These are phyloP conservation scores for Arachis stenosperma DNA, from an alignment of 306 rosid species.

Conservation along the genomic window DNA sequence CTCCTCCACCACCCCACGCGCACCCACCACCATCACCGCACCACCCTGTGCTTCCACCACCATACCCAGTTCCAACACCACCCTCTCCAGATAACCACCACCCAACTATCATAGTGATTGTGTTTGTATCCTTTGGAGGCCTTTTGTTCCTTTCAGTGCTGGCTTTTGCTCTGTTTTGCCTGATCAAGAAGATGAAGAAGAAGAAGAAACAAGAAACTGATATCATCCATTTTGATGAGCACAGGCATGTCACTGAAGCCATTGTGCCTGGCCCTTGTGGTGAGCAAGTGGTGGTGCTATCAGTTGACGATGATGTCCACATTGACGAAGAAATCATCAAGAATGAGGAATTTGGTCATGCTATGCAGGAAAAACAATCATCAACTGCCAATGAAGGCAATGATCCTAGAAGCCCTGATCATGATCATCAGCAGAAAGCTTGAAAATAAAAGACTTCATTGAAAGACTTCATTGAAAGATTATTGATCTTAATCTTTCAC, in stretches of 20 bases:
- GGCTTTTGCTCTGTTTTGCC: slow-evolving; percentile 58
- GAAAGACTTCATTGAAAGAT: slow-evolving; percentile 34
- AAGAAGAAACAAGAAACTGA: slow-evolving; percentile 50
- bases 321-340: slow-evolving; percentile 52
- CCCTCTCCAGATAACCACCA: slow-evolving; percentile 56
- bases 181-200: slow-evolving; percentile 45
- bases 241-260: slow-evolving; percentile 53
- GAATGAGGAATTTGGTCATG: slow-evolving; percentile 44
- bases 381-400: slow-evolving; percentile 29
- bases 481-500: background rate
- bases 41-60: slow-evolving; percentile 51
- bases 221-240: slow-evolving; percentile 63
- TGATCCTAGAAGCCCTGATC: slow-evolving; percentile 35
- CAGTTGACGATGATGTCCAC: slow-evolving; percentile 76
- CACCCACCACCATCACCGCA: slow-evolving; percentile 53
- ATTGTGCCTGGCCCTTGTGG: slow-evolving; percentile 69
- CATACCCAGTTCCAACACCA: slow-evolving; percentile 54
- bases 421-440: slow-evolving; percentile 41
- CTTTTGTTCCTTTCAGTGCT: slow-evolving; percentile 59
- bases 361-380: slow-evolving; percentile 45
- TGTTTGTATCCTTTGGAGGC: slow-evolving; percentile 61
- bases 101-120: slow-evolving; percentile 59
- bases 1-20: slow-evolving; percentile 51
- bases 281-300: slow-evolving; percentile 38
- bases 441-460: slow-evolving; percentile 40